phyloP scores from a whole-genome alignment of 306 rosid species.

The Ziziphus jujuba region DNA sequence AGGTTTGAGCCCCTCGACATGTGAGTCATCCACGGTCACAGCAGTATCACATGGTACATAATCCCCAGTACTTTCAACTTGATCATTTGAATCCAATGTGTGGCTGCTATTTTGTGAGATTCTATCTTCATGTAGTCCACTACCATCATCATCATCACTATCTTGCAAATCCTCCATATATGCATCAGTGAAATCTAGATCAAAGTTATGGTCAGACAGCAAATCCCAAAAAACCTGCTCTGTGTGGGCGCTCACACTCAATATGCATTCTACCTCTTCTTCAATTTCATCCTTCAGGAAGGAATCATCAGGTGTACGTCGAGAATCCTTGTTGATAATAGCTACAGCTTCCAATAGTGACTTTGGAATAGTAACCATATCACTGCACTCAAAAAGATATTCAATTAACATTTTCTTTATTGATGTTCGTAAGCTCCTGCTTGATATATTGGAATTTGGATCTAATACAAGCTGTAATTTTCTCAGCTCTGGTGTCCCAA shows the following conservation, averaged over 20 bases:
- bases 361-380: constrained; percentile 65
- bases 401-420: constrained; percentile 56
- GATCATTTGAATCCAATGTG: constrained; percentile 25
- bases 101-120: constrained; percentile 14
- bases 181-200: constrained; percentile 59
- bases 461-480: constrained; percentile 54
- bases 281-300: constrained; percentile 45
- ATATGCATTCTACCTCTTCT: constrained; percentile 61
- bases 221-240: constrained; percentile 66
- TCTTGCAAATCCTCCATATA: constrained; percentile 72
- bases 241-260: constrained; percentile 67
- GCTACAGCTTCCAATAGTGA: constrained; percentile 48
- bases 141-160: constrained; percentile 42
- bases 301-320: constrained; percentile 5
- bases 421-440: constrained; percentile 42
- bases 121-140: constrained; percentile 26
- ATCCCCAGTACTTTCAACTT: constrained; percentile 62
- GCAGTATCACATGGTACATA: constrained; percentile 36
- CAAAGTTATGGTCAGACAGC: constrained; percentile 52
- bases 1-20: constrained; percentile 17
- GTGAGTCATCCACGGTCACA: constrained; percentile 23
- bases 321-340: constrained; percentile 45
- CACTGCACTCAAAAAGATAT: constrained; percentile 64
- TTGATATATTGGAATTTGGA: constrained; percentile 48
- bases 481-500: constrained; percentile 42